Percentiles rank a stretch among this genome's conserved stretches.
phyloP scores from a whole-genome alignment of 306 rosid species.

The Quillaja saponaria region DNA sequence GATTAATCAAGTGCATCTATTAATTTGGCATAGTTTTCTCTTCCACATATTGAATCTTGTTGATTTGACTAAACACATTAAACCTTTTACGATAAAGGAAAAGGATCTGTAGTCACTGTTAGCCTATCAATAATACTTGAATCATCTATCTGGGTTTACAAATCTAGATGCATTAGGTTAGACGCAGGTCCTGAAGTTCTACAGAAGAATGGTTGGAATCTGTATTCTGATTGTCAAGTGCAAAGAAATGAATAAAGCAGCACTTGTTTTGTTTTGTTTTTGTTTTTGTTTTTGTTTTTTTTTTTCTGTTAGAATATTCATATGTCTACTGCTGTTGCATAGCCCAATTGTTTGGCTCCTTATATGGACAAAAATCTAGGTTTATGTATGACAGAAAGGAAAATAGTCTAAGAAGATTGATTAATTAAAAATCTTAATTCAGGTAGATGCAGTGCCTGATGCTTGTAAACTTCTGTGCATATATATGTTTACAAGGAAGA shows the following conservation, averaged over 20 bases:
- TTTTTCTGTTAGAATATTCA: neutral
- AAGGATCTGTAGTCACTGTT: neutral
- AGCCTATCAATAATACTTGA: slow-evolving; percentile 4
- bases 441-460: too few species aligned
- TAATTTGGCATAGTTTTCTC: neutral
- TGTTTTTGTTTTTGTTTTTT: too few species aligned
- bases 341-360: slow-evolving; percentile 10
- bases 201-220: neutral
- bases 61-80: slow-evolving; percentile 3
- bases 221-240: slow-evolving; percentile 18
- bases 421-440: too few species aligned
- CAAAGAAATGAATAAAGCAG: slow-evolving; percentile 10
- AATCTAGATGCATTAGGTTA: neutral
- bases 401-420: too few species aligned
- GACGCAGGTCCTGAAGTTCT: slow-evolving; percentile 2
- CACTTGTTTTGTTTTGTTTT: too few species aligned
- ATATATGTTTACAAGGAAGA: neutral
- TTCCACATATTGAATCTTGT: neutral
- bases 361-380: neutral
- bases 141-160: neutral
- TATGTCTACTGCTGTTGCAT: neutral
- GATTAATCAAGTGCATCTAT: slow-evolving; percentile 5
- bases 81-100: neutral
- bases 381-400: neutral
- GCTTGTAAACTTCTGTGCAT: neutral